Base-by-base conservation (phyloP, 495 filamentous ascomycete genomes). In the Aspergillus hancockii region DNA sequence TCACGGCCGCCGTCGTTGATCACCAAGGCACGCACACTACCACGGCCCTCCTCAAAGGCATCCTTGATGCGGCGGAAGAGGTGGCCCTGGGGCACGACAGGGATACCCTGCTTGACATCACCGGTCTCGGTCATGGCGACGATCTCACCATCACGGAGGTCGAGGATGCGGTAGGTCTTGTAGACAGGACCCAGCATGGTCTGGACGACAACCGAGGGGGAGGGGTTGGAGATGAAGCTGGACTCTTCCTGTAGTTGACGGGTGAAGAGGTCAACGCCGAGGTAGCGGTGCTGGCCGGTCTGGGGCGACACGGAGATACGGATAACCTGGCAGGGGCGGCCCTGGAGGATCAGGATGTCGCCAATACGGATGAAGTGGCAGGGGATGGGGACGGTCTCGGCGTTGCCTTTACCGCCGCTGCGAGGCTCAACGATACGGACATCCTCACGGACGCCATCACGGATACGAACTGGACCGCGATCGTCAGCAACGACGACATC, bases 101-200 rank as follows among this genome's bases (percentile, higher is more conserved):
- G 85, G 45, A 98, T 83, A 65, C 86, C 87, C 81, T 97, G 94
- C 89, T 98, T 98, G 84, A 98, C 92, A 75, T 98, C 94, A 67
- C 94, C 94, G 59, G 80, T 85, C 81, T 91, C 89, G 65, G 88
- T 91, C 88, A 92, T 91, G 72, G 88, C 87, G 57, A 90, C 88
- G 51, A 91, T 83, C 74, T 79, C 78, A 68, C 90, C 88, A 60
- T 96, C 91, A 77, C 91, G 91, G 79, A 98, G 88, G 81, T 98
- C 94, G 40, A 98, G 89, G 71, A 98, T 93, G 75, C 94, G 92
- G 88, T 98, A 98, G 83, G 97, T 96, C 90, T 98, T 98, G 92
- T 97, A 98, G 82, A 98, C 90, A 45, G 94, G 94, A 68, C 94
- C 94, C 57, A 96, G 90, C 91, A 98, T 97, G 80, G 93, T 98